Percentiles rank a stretch among this genome's conserved stretches.
These are phyloP conservation scores for Hansenula sp. DNA, from an alignment of 1,139 yeast species.

Conservation along the genomic window DNA sequence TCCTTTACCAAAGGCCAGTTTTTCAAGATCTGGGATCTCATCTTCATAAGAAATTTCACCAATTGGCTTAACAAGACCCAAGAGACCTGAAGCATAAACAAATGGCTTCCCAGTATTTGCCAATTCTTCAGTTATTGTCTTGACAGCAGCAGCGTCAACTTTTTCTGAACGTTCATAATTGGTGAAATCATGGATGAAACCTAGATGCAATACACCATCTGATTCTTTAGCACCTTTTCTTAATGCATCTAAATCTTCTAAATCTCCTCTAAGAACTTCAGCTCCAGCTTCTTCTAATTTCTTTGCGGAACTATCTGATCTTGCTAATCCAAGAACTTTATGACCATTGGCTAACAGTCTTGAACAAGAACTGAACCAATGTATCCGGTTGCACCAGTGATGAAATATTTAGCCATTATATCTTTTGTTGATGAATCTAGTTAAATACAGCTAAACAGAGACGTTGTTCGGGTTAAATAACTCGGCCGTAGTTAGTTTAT, in stretches of 20 bases:
- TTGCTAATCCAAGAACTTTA: slow-evolving; percentile 21
- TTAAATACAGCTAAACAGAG: too few species aligned
- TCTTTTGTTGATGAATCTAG: too few species aligned
- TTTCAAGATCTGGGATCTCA: not conserved
- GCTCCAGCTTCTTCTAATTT: slow-evolving; percentile 19
- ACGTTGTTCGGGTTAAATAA: too few species aligned
- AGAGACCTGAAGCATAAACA: not conserved
- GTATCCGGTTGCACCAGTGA: slow-evolving; percentile 27
- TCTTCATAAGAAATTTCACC: not conserved
- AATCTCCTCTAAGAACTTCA: slow-evolving; percentile 24
- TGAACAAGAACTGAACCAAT: slow-evolving; percentile 20
- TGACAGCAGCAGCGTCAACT: not conserved
- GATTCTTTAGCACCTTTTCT: slow-evolving; percentile 23
- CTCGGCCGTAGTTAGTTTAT: too few species aligned
- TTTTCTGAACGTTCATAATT: not conserved
- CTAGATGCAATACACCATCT: slow-evolving; percentile 33
- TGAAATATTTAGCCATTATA: too few species aligned
- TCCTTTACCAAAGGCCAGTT: not conserved
- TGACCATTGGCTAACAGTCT: slow-evolving; percentile 15
- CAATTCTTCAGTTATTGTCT: not conserved
- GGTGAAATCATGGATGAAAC: slow-evolving; percentile 23
- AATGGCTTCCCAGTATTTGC: not conserved
- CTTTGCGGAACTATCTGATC: slow-evolving; percentile 22
- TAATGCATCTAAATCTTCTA: slow-evolving; percentile 22
- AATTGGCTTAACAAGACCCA: not conserved